These are phyloP conservation scores for Beta vulgaris DNA, from an alignment of 148 eudicot species.

Conservation along the genomic window DNA sequence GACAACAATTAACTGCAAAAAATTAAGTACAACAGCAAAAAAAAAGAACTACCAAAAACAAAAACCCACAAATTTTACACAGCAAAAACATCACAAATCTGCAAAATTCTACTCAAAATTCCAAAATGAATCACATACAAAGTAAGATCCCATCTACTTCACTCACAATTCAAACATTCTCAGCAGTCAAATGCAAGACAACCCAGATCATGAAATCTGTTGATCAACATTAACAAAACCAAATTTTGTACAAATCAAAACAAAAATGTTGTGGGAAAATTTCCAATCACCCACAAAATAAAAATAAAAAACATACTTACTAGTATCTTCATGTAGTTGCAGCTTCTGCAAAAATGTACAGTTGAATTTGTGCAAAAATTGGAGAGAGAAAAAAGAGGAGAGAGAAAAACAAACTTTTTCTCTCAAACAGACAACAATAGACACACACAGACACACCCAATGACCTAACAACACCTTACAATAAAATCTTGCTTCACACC, in stretches of 20 bases:
- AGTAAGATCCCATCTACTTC: slow-evolving; percentile 17
- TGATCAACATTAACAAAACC: slow-evolving; percentile 24
- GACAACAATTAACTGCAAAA: slow-evolving; percentile 1
- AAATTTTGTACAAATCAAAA: not conserved
- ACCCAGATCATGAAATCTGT: slow-evolving; percentile 36
- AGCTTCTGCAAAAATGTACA: slow-evolving; percentile 32
- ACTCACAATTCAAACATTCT: slow-evolving; percentile 13
- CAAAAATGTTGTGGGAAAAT: slow-evolving; percentile 8
- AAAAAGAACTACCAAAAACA: not conserved
- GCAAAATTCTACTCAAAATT: slow-evolving; percentile 1
- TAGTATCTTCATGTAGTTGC: slow-evolving; percentile 42
- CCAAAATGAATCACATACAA: slow-evolving; percentile 21
- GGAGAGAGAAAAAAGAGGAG: slow-evolving; percentile 13
- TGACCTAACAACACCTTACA: slow-evolving; percentile 37
- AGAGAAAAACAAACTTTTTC: slow-evolving; percentile 22
- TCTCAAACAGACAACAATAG: slow-evolving; percentile 32
- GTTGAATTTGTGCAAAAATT: slow-evolving; percentile 18
- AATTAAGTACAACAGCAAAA: not conserved
- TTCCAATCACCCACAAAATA: slow-evolving; percentile 29
- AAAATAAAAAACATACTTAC: slow-evolving; percentile 55
- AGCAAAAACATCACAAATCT: slow-evolving; percentile 14
- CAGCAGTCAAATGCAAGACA: slow-evolving; percentile 19
- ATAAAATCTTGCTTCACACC: slow-evolving; percentile 28
- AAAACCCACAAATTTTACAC: not conserved
- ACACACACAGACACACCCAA: slow-evolving; percentile 24